Conservation (phyloP, 1,139 yeast species). For the Taphrina sp. region DNA sequence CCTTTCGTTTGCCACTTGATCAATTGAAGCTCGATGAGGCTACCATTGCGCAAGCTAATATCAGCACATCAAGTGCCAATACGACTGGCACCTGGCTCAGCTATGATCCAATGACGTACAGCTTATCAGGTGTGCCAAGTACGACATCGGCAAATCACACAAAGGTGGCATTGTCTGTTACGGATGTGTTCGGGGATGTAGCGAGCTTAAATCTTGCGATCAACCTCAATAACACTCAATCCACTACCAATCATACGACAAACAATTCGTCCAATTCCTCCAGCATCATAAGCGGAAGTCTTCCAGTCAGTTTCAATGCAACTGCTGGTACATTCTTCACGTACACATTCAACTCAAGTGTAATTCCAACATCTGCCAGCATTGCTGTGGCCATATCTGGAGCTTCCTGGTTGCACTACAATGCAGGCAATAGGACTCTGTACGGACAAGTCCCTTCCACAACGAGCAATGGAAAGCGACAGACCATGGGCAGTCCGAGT, state of each 20-base stretch:
- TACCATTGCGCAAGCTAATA: constrained; percentile 52
- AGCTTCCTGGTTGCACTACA: constrained; percentile 65
- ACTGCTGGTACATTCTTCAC: constrained; percentile 60
- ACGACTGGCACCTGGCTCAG: constrained; percentile 59
- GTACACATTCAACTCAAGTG: constrained; percentile 48
- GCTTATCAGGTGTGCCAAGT: constrained; percentile 56
- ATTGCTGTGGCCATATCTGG: constrained; percentile 48
- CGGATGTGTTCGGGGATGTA: constrained; percentile 37
- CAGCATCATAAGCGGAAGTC: constrained; percentile 35
- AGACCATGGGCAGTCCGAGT: constrained; percentile 32
- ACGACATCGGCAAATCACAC: constrained; percentile 50
- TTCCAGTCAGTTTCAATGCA: constrained; percentile 53
- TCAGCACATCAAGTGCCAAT: constrained; percentile 50
- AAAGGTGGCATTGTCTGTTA: constrained; percentile 36
- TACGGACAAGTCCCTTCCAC: constrained; percentile 64
- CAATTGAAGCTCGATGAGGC: constrained; percentile 61
- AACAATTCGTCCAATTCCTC: constrained; percentile 8
- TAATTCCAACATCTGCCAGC: constrained; percentile 49
- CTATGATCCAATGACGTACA: constrained; percentile 61
- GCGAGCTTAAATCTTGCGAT: constrained; percentile 33
- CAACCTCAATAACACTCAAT: constrained; percentile 48
- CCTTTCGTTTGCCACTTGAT: constrained; percentile 60
- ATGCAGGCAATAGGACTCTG: constrained; percentile 61
- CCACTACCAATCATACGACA: constrained; percentile 38
- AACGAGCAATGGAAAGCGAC: constrained; percentile 23